A percentile compares a stretch with the other conserved stretches of the same genome.
Conservation (phyloP, 2,329 filamentous ascomycete genomes). For the Talaromyces sp. region DNA sequence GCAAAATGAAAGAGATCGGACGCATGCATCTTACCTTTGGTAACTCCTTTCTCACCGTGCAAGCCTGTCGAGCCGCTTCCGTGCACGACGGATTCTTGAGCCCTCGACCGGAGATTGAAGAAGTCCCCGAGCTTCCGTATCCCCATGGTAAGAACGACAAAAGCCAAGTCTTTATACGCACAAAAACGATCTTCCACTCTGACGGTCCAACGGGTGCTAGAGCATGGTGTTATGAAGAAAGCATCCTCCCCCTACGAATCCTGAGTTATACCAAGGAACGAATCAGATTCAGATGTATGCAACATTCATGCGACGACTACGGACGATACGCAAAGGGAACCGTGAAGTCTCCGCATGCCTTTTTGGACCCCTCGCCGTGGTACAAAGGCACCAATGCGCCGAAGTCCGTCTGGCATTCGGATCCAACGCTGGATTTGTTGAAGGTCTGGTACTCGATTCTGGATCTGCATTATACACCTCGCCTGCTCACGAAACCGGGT, state of each 20-base stretch:
- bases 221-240: conserved; percentile 16
- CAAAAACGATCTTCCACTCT: not conserved
- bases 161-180: conserved; percentile 6
- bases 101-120: not conserved
- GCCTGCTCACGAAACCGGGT: conserved; percentile 5
- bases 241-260: not conserved
- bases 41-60: conserved; percentile 6
- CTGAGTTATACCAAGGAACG: not conserved
- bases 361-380: conserved; percentile 2
- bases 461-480: conserved; percentile 12
- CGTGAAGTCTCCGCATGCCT: not conserved
- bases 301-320: conserved; percentile 3
- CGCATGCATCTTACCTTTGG: conserved; percentile 11
- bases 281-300: conserved; percentile 4
- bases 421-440: conserved; percentile 1
- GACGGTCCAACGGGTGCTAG: conserved; percentile 6
- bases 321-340: not conserved
- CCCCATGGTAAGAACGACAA: not conserved
- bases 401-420: not conserved
- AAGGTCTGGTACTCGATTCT: conserved; percentile 10
- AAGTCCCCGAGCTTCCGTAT: not conserved
- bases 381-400: not conserved
- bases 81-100: conserved; percentile 11
- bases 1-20: conserved; percentile 11
- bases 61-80: conserved; percentile 6